phyloP scores from a whole-genome alignment of 176 grass and related monocot genomes.

The Oryza officinalis region DNA sequence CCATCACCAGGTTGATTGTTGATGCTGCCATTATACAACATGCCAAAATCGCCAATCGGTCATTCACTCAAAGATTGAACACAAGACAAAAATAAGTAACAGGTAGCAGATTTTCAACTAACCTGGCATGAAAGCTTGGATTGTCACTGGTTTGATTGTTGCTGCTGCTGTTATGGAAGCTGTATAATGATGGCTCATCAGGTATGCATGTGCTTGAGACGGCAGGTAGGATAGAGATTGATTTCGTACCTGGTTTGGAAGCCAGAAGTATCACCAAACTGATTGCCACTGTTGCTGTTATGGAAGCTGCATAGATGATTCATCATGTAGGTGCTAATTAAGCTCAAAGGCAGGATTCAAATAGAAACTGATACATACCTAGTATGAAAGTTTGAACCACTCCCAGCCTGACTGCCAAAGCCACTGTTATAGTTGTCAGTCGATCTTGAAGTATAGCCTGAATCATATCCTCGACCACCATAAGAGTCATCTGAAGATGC shows the following conservation, averaged over 20 bases:
- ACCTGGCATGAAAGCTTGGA: conserved; percentile 37
- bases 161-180: conserved; percentile 40
- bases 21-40: conserved; percentile 20
- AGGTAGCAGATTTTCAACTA: not conserved
- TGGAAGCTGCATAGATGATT: conserved; percentile 23
- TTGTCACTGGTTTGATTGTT: conserved; percentile 26
- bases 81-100: conserved; percentile 28
- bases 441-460: conserved; percentile 30
- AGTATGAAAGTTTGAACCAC: conserved; percentile 39
- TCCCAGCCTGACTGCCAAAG: conserved; percentile 26
- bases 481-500: conserved; percentile 60
- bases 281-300: conserved; percentile 33
- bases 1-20: conserved; percentile 43
- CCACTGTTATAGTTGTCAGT: conserved; percentile 26
- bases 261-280: conserved; percentile 26
- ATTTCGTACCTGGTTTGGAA: conserved; percentile 29
- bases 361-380: conserved; percentile 44
- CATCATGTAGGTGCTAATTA: not conserved
- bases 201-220: conserved; percentile 8
- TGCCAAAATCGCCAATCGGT: not conserved
- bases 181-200: conserved; percentile 21
- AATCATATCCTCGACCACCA: conserved; percentile 44
- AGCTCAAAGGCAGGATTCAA: conserved; percentile 11
- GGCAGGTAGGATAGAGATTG: conserved; percentile 4
- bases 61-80: conserved; percentile 16